A percentile compares a stretch with the other conserved stretches of the same genome.
These are phyloP conservation scores for Nitzschia inconspicua DNA, from an alignment of 108 stramenopile species.

Conservation along the genomic window DNA sequence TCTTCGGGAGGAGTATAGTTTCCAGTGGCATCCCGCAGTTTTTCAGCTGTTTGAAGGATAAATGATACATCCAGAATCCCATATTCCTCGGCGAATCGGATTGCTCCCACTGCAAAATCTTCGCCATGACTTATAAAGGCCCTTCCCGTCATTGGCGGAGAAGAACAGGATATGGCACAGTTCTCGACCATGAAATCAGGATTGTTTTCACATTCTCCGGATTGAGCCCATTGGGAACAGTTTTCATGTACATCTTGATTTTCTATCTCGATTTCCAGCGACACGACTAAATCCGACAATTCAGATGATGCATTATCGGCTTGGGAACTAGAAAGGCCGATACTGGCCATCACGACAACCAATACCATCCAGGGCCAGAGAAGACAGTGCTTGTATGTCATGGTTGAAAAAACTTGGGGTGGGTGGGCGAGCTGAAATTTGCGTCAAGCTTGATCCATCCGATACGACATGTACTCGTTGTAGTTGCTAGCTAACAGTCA, in stretches of 20 bases:
- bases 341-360: no score
- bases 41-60: conserved; percentile 27
- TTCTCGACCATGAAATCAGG: conserved; percentile 36
- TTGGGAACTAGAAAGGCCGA: no score
- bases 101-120: conserved; percentile 47
- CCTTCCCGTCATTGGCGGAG: not conserved
- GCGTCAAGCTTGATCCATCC: no score
- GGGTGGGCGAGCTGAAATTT: no score
- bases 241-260: conserved; percentile 11
- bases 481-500: no score
- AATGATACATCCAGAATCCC: conserved; percentile 14
- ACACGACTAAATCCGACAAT: no score
- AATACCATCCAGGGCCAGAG: no score
- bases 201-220: conserved; percentile 43
- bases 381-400: no score
- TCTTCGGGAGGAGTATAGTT: conserved; percentile 33
- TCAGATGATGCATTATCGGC: no score
- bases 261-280: no score
- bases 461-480: no score
- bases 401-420: no score
- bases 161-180: conserved; percentile 28
- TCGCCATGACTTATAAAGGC: conserved; percentile 29
- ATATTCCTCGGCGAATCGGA: conserved; percentile 46
- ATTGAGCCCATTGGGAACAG: conserved; percentile 30
- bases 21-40: conserved; percentile 6